Conservation (phyloP, 176 grass and related monocot genomes). For the Aegilops tauschii region DNA sequence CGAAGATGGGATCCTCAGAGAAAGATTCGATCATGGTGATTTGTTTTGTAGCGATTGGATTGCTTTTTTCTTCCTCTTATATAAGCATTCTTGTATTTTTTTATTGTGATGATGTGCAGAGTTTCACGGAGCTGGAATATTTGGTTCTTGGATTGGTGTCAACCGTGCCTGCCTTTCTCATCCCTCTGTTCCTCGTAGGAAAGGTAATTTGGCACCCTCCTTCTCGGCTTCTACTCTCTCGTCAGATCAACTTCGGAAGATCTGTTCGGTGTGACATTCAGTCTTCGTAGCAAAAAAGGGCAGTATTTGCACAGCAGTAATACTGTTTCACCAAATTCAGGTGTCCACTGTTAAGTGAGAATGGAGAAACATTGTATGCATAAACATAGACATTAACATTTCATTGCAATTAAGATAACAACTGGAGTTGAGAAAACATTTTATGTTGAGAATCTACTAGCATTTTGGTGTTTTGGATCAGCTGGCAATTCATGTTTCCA, state of each 20-base stretch:
- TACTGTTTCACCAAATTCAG: background rate
- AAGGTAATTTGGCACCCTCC: constrained; percentile 43
- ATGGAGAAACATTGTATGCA: background rate
- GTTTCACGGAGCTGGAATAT: constrained; percentile 91
- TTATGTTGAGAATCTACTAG: background rate
- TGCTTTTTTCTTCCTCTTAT: background rate
- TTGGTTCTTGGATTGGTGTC: constrained; percentile 79
- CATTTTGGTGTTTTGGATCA: background rate
- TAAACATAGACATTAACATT: background rate
- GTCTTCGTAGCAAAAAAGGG: background rate
- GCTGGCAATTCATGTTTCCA: background rate
- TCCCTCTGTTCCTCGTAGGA: constrained; percentile 80
- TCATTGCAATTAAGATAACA: background rate
- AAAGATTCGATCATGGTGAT: constrained; percentile 1
- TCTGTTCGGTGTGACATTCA: background rate
- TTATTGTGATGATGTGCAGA: constrained; percentile 46
- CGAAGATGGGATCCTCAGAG: background rate
- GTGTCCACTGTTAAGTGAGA: background rate
- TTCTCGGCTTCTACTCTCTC: background rate
- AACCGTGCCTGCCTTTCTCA: constrained; percentile 63
- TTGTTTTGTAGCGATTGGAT: background rate
- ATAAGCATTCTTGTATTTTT: constrained; percentile 5
- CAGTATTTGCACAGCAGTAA: background rate
- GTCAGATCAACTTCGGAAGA: background rate
- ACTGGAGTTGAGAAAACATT: background rate